Evolutionary conservation across 352 stramenopile genomes (phyloP).

Genomic region (Elongisporangium senticosum): DNA sequence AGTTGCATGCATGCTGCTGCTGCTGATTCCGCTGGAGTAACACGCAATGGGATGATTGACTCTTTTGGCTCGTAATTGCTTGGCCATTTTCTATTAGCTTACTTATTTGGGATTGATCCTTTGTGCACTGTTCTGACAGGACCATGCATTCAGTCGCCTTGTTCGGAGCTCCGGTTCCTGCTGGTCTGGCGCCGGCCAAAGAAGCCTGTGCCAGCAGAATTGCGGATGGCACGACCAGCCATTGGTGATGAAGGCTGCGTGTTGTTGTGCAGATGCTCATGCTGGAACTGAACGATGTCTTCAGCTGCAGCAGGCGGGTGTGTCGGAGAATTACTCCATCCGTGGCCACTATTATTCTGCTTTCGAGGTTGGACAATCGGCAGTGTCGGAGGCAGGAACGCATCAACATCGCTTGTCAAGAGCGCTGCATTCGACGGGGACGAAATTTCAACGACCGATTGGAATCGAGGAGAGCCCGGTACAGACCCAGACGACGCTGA

Average conservation of each 20-base stretch:
- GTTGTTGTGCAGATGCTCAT: constrained; percentile 20
- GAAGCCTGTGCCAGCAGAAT: not conserved
- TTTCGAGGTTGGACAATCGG: constrained; percentile 14
- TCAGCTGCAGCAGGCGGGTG: constrained; percentile 1
- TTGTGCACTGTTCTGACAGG: not conserved
- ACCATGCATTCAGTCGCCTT: not conserved
- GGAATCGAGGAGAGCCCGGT: not conserved
- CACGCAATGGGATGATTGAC: not conserved
- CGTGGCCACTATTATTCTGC: constrained; percentile 16
- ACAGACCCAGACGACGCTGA: constrained; percentile 20
- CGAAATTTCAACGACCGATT: constrained; percentile 19
- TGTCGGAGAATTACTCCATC: constrained; percentile 24
- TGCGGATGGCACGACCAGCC: not conserved
- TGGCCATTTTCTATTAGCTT: not conserved
- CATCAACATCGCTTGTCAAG: constrained; percentile 10
- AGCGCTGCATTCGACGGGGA: constrained; percentile 21
- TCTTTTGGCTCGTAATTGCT: not conserved
- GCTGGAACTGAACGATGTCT: constrained; percentile 15
- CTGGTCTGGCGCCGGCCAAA: not conserved
- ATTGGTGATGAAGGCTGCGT: constrained; percentile 7
- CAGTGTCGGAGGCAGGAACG: constrained; percentile 15
- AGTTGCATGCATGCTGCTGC: not conserved
- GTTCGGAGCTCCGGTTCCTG: not conserved
- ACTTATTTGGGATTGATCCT: not conserved
- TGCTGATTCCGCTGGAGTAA: not conserved